These are phyloP conservation scores for Eucalyptus pauciflora DNA, from an alignment of 345 rosid species.

Conservation along the genomic window DNA sequence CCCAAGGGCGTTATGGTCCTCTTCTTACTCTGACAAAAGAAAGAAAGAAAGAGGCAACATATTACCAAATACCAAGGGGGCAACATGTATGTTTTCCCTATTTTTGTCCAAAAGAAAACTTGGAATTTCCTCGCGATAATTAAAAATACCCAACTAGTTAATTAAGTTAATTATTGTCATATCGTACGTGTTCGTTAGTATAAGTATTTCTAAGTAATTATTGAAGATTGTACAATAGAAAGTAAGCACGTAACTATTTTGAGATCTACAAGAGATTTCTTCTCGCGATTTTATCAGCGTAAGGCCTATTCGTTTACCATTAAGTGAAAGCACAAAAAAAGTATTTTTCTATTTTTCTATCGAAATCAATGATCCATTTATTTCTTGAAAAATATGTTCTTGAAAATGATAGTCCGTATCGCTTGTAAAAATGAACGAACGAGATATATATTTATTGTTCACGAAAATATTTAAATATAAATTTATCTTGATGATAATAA, in stretches of 20 bases:
- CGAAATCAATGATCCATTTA: not conserved
- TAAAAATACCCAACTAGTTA: not conserved
- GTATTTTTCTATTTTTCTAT: fast-evolving
- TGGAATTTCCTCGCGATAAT: not conserved
- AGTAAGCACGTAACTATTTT: not conserved
- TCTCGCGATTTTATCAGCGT: not conserved
- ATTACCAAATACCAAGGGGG: not conserved
- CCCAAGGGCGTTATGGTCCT: not conserved
- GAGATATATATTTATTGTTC: no score
- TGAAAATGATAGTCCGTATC: fast-evolving
- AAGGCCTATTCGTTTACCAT: not conserved
- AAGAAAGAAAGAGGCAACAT: not conserved
- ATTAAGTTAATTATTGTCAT: not conserved
- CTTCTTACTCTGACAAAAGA: not conserved
- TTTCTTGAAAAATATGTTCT: no score
- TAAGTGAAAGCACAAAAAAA: no score
- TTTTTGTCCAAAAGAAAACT: not conserved
- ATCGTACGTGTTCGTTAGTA: not conserved
- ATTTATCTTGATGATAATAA: no score
- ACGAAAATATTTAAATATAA: no score
- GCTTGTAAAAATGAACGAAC: fast-evolving
- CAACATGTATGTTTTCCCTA: not conserved
- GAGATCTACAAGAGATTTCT: not conserved
- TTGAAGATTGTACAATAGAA: not conserved
- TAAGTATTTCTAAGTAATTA: not conserved